phyloP scores from a whole-genome alignment of 169 alveolate species.

The Plasmodium gaboni region DNA sequence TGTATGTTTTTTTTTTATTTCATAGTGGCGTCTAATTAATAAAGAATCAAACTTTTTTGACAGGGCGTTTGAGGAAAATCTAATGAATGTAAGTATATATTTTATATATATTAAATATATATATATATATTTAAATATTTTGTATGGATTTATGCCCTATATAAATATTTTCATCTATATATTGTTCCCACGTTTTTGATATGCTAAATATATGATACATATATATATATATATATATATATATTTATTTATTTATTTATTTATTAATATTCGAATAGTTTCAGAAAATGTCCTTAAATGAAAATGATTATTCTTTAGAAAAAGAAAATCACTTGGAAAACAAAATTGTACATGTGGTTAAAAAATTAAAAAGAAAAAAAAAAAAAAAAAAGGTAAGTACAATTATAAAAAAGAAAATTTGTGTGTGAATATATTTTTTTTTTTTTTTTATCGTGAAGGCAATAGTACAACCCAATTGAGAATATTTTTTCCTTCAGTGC shows the following conservation, averaged over 20 bases:
- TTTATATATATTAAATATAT: neutral
- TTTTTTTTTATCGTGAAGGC: slow-evolving; percentile 9
- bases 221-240: slow-evolving; percentile 9
- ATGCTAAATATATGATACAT: neutral
- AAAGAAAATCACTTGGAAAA: slow-evolving; percentile 51
- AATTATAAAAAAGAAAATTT: neutral
- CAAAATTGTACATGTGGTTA: slow-evolving; percentile 33
- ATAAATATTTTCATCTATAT: too few relatives aligned
- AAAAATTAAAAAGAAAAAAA: slow-evolving; percentile 58
- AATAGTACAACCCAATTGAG: slow-evolving; percentile 3
- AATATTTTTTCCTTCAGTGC: neutral
- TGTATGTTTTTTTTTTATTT: slow-evolving; percentile 12
- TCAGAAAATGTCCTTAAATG: slow-evolving; percentile 60
- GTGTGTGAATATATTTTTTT: slow-evolving; percentile 13
- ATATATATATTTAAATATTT: neutral
- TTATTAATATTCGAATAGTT: slow-evolving; percentile 49
- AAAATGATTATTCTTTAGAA: slow-evolving; percentile 32
- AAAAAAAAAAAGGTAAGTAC: slow-evolving; percentile 51
- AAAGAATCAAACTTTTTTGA: slow-evolving; percentile 71
- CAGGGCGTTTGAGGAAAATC: slow-evolving; percentile 70
- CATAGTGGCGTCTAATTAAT: slow-evolving; percentile 70
- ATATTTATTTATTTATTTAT: neutral
- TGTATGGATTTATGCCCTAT: neutral
- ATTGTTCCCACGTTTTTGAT: too few relatives aligned
- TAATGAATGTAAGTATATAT: slow-evolving; percentile 21